Evolutionary conservation across 2,329 filamentous ascomycete genomes (phyloP), one percentile per base, ranked within the genome.

Genomic region (Aspergillus pseudoviridinutans): DNA sequence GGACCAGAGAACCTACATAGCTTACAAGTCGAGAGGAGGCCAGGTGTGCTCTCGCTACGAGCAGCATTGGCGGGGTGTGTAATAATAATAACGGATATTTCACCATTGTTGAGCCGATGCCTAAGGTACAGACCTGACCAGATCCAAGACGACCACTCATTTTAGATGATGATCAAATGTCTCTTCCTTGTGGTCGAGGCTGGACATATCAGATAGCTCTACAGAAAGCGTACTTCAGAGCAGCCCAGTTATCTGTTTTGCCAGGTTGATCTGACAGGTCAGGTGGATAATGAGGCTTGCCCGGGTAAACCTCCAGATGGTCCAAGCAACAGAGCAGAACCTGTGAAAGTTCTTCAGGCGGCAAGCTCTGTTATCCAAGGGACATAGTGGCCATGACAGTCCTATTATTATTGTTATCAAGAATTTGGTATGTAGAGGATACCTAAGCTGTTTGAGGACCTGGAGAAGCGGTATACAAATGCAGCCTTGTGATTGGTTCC

Each of bases 401-500:
- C 29, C 12, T 35, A 5, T 35, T 17, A 17, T 4, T 5, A 17
- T 17, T 17, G 12, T 14, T 17, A 35, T 14, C 0, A 35, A 35
- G 32, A 35, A 12, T 12, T 35, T 17, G 32, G 32, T 14, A 25
- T 29, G 28, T 12, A 10, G 14, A 38, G 32, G 32, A 7, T 4
- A n/a, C n/a, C n/a, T n/a, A 32, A 17, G 14, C 32, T 38, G 32
- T 7, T 17, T 35, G 14, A 17, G 14, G 32, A 7, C 32, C 9
- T 22, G 6, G 22, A 24, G 42, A 46, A 24, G 42, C 42, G 42
- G 42, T 46, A 24, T 20, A 24, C n/a, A 29, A 41, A 35, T 14
- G 3, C 14, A 42, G 22, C 5, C 12, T 25, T 17, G 9, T 61
- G 54, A 64, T 64, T 63, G 61, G 61, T 25, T 54, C 60, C 58